These are phyloP conservation scores for Obba rivulosa DNA, from an alignment of 768 basidiomycete genomes.

Conservation along the genomic window DNA sequence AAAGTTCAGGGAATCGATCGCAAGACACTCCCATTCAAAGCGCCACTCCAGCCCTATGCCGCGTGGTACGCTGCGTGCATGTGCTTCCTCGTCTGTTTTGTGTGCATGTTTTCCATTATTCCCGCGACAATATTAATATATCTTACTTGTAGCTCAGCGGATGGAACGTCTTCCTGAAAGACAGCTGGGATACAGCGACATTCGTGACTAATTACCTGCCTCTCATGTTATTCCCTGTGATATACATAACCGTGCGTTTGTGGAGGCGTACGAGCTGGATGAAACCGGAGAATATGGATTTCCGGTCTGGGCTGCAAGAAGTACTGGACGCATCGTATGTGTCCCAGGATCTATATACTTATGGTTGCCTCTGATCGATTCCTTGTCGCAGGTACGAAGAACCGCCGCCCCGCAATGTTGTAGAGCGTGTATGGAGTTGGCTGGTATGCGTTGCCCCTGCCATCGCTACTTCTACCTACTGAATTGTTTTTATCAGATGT, in stretches of 20 bases:
- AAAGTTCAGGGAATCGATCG: slow-evolving; percentile 42
- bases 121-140: not conserved
- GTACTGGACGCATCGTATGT: slow-evolving; percentile 24
- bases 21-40: slow-evolving; percentile 37
- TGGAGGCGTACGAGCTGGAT: slow-evolving; percentile 4
- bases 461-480: no score
- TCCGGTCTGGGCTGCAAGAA: slow-evolving; percentile 30
- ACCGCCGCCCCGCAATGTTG: slow-evolving; percentile 23
- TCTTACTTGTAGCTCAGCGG: slow-evolving; percentile 26
- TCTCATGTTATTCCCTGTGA: slow-evolving; percentile 37
- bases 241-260: slow-evolving; percentile 30
- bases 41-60: slow-evolving; percentile 33
- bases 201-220: slow-evolving; percentile 39
- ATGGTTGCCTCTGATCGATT: not conserved
- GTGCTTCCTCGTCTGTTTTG: slow-evolving; percentile 25
- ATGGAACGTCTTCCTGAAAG: slow-evolving; percentile 31
- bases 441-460: no score
- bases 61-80: slow-evolving; percentile 28
- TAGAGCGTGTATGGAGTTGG: slow-evolving; percentile 27
- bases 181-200: slow-evolving; percentile 27
- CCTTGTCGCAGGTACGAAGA: slow-evolving; percentile 20
- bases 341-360: not conserved
- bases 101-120: slow-evolving; percentile 14
- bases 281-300: slow-evolving; percentile 37
- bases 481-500: no score